A percentile compares a stretch with the other conserved stretches of the same genome.
phyloP scores from a whole-genome alignment of 116 monocot species.

The Dioscorea cayenensis region DNA sequence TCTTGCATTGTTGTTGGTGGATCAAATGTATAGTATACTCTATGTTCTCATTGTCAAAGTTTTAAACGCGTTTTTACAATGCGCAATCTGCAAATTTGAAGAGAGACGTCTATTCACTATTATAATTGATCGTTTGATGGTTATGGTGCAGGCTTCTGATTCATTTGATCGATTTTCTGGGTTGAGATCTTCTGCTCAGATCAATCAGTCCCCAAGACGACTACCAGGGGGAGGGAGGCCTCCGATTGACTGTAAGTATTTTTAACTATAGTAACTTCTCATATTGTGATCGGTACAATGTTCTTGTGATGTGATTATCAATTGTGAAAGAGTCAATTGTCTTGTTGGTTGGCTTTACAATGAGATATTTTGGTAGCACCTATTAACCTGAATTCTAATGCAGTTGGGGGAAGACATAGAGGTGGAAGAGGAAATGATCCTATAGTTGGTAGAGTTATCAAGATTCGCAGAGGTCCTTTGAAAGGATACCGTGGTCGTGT shows the following conservation, averaged over 20 bases:
- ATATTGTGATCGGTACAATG: not conserved
- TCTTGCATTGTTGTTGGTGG: constrained; percentile 85
- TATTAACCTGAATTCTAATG: constrained; percentile 3
- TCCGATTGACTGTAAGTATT: constrained; percentile 40
- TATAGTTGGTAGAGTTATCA: constrained; percentile 62
- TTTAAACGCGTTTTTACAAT: not conserved
- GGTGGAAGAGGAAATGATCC: constrained; percentile 87
- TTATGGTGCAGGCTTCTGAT: constrained; percentile 33
- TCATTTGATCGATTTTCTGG: constrained; percentile 40
- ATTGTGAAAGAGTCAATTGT: not conserved
- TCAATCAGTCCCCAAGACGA: constrained; percentile 57
- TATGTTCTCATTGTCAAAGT: constrained; percentile 52
- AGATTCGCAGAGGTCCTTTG: constrained; percentile 80
- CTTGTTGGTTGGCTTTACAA: not conserved
- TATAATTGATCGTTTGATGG: not conserved
- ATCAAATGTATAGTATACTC: constrained; percentile 19
- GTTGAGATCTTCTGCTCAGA: constrained; percentile 44
- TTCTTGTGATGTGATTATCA: not conserved
- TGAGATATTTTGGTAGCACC: not conserved
- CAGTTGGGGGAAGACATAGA: constrained; percentile 74
- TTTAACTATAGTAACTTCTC: not conserved
- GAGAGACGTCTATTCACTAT: not conserved
- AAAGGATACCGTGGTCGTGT: constrained; percentile 97
- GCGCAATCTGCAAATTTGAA: not conserved
- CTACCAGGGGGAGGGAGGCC: constrained; percentile 49